Evolutionary conservation across 2,329 filamentous ascomycete genomes (phyloP).

Genomic region (Fusarium xylarioides): DNA sequence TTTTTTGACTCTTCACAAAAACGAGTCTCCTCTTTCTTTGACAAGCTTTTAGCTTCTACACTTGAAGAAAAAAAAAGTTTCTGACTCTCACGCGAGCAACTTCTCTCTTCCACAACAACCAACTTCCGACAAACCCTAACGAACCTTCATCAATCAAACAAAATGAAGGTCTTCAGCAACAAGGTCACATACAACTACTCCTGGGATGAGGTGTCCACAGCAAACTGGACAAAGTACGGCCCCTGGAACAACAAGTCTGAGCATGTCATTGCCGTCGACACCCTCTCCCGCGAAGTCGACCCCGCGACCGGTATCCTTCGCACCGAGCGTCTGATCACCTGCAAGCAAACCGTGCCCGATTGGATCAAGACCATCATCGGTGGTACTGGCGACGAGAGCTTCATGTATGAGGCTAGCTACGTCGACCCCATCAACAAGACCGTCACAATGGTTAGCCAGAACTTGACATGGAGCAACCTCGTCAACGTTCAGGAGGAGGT

Average conservation of each 20-base stretch:
- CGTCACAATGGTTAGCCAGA: conserved; percentile 96
- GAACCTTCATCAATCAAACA: conserved; percentile 42
- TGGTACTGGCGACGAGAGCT: conserved; percentile 75
- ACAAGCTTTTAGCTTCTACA: not conserved
- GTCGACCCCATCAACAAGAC: conserved; percentile 85
- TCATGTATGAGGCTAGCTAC: conserved; percentile 95
- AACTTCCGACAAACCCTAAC: not conserved
- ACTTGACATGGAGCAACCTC: conserved; percentile 91
- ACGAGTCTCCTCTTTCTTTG: conserved; percentile 3
- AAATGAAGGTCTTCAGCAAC: conserved; percentile 96
- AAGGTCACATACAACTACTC: conserved; percentile 94
- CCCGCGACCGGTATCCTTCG: conserved; percentile 66
- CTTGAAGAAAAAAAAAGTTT: conserved; percentile 31
- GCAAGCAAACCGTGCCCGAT: conserved; percentile 72
- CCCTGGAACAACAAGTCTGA: conserved; percentile 99
- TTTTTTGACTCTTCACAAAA: conserved; percentile 7
- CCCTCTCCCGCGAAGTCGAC: conserved; percentile 74
- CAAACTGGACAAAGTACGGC: conserved; percentile 99
- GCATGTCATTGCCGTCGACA: conserved; percentile 96
- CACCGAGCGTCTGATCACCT: conserved; percentile 70
- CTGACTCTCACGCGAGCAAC: conserved; percentile 29
- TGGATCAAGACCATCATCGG: conserved; percentile 86
- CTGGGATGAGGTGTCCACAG: conserved; percentile 96
- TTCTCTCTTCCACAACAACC: conserved; percentile 7
- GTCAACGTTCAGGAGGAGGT: conserved; percentile 94